Evolutionary conservation across 2,329 filamentous ascomycete species (phyloP).

Genomic region (Claviceps quebecensis): DNA sequence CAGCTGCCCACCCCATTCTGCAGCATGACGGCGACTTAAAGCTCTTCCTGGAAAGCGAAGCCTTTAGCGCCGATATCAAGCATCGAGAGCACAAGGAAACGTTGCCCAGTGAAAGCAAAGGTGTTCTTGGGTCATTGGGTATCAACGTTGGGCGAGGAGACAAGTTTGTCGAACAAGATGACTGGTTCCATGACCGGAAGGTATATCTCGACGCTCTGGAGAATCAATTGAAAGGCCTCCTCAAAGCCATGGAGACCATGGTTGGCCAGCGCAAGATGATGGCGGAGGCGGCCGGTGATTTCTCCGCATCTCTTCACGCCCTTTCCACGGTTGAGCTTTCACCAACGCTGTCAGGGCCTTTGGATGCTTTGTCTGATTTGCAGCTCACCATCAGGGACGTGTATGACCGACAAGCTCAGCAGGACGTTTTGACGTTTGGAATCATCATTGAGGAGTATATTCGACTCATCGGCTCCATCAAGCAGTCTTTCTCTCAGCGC

Average conservation of each 20-base stretch:
- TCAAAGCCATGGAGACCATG: conserved; percentile 90
- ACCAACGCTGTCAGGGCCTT: conserved; percentile 69
- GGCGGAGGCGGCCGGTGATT: conserved; percentile 84
- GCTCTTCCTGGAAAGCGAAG: conserved; percentile 89
- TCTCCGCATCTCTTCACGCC: conserved; percentile 83
- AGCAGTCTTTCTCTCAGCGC: conserved; percentile 80
- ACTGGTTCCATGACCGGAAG: conserved; percentile 97
- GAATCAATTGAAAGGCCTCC: conserved; percentile 73
- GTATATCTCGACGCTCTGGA: conserved; percentile 91
- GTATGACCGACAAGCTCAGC: conserved; percentile 91
- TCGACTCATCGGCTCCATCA: conserved; percentile 85
- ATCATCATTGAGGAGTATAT: conserved; percentile 99
- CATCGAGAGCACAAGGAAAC: conserved; percentile 91
- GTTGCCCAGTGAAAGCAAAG: conserved; percentile 77
- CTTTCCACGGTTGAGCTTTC: conserved; percentile 88
- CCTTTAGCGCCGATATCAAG: conserved; percentile 93
- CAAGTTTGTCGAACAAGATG: conserved; percentile 97
- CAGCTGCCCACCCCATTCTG: conserved; percentile 71
- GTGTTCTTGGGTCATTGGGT: conserved; percentile 75
- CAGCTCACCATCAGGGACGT: conserved; percentile 89
- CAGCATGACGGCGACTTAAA: conserved; percentile 92
- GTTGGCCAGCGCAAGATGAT: conserved; percentile 85
- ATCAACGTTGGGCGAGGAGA: conserved; percentile 60
- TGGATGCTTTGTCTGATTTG: conserved; percentile 84
- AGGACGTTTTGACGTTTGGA: conserved; percentile 88